Evolutionary conservation across 1,284 basidiomycete species (phyloP).

Genomic region (Rhodotorula sp.): DNA sequence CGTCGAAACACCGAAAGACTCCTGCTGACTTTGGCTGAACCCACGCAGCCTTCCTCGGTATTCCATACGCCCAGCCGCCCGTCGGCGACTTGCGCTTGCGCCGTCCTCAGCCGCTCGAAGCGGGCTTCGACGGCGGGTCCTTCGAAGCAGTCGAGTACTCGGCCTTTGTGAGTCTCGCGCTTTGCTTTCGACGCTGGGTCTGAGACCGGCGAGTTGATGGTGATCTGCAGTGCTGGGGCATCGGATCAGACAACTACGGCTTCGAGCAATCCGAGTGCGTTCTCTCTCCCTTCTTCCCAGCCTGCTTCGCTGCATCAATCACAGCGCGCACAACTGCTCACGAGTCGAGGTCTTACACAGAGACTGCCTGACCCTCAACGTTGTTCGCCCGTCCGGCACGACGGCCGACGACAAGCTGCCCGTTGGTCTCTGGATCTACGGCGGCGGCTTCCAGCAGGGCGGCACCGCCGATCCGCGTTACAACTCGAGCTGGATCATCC

Average conservation of each 20-base stretch:
- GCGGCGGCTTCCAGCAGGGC: slow-evolving; percentile 31
- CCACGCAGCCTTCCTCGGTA: slow-evolving; percentile 52
- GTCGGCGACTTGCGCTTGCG: slow-evolving; percentile 58
- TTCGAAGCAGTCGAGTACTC: slow-evolving; percentile 15
- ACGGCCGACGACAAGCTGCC: slow-evolving; percentile 56
- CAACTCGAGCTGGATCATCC: slow-evolving; percentile 30
- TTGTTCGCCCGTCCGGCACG: slow-evolving; percentile 55
- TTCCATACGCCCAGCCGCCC: slow-evolving; percentile 59
- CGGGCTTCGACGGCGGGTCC: slow-evolving; percentile 12
- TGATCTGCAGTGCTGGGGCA: slow-evolving; percentile 22
- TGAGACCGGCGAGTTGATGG: not conserved
- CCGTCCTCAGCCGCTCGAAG: slow-evolving; percentile 53
- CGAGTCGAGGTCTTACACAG: not conserved
- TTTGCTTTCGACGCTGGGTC: rapidly evolving
- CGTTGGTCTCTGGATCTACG: slow-evolving; percentile 56
- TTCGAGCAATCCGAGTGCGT: slow-evolving; percentile 21
- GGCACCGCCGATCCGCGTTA: slow-evolving; percentile 22
- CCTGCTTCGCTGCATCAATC: no score
- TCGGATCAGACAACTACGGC: slow-evolving; percentile 25
- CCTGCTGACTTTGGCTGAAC: not conserved
- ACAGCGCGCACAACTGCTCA: no score
- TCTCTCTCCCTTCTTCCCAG: not conserved
- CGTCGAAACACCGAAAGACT: no score
- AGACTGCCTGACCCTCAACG: slow-evolving; percentile 62
- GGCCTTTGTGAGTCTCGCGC: slow-evolving; percentile 14